These are phyloP conservation scores for Hypericum androsaemum DNA, from an alignment of 345 rosid genomes.

Conservation along the genomic window DNA sequence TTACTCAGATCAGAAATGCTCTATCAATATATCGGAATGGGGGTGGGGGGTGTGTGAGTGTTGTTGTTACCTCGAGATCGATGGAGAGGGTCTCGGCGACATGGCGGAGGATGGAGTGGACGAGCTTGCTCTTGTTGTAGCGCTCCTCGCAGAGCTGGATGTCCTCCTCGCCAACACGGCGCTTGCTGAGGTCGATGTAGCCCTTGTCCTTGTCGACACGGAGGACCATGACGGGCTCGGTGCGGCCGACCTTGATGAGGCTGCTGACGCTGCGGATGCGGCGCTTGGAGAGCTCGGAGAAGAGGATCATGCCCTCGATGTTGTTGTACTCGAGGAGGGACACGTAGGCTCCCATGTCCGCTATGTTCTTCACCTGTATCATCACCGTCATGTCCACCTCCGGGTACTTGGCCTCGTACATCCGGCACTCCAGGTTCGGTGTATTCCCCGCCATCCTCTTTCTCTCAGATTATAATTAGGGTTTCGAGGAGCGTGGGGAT, in stretches of 20 bases:
- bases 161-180: constrained; percentile 93
- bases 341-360: constrained; percentile 99
- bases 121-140: constrained; percentile 97
- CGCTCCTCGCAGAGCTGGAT: constrained; percentile 91
- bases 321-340: constrained; percentile 93
- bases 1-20: too few species aligned
- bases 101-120: constrained; percentile 95
- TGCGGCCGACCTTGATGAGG: constrained; percentile 86
- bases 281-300: constrained; percentile 98
- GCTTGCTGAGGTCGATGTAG: constrained; percentile 86
- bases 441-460: constrained; percentile 36
- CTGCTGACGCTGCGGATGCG: constrained; percentile 94
- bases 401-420: constrained; percentile 90
- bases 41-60: too few species aligned
- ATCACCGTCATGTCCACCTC: constrained; percentile 98
- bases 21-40: too few species aligned
- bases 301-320: constrained; percentile 92
- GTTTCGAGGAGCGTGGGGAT: not conserved
- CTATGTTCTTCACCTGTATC: constrained; percentile 95
- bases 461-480: not conserved
- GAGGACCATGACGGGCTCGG: constrained; percentile 97
- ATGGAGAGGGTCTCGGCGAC: constrained; percentile 79
- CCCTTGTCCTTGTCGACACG: constrained; percentile 97
- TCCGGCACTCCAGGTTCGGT: constrained; percentile 89
- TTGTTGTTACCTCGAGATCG: too few species aligned